Evolutionary conservation across 768 basidiomycete genomes (phyloP).

Genomic region (Pholiota molesta): DNA sequence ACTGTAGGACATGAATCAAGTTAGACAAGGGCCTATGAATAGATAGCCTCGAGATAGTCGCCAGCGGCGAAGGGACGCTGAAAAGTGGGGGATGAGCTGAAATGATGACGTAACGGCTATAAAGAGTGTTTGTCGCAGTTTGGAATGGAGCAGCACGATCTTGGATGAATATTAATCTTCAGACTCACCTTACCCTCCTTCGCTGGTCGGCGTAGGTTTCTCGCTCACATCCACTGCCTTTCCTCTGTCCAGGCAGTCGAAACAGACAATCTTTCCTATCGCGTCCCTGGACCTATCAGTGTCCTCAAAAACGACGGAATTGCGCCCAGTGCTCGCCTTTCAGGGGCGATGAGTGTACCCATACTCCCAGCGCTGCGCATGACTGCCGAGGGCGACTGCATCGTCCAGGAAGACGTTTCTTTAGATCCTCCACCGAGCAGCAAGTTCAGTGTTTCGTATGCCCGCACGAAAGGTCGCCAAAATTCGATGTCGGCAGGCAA

Average conservation of each 20-base stretch:
- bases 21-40: too few species aligned
- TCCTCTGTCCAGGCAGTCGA: background rate
- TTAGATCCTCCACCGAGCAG: slow-evolving; percentile 49
- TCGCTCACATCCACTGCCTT: background rate
- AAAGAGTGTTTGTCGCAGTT: slow-evolving; percentile 37
- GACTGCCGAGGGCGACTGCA: slow-evolving; percentile 45
- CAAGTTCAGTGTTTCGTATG: slow-evolving; percentile 66
- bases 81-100: slow-evolving; percentile 11
- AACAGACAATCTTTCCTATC: background rate
- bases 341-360: slow-evolving; percentile 35
- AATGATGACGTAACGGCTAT: slow-evolving; percentile 14
- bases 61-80: background rate
- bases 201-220: background rate
- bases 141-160: slow-evolving; percentile 27
- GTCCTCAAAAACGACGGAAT: background rate
- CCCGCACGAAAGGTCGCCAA: slow-evolving; percentile 37
- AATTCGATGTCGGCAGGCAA: slow-evolving; percentile 13
- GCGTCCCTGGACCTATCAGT: background rate
- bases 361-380: slow-evolving; percentile 55
- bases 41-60: too few species aligned
- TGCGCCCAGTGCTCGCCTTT: slow-evolving; percentile 4
- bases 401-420: slow-evolving; percentile 47
- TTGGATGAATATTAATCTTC: slow-evolving; percentile 4
- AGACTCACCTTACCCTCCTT: background rate
- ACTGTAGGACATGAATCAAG: too few species aligned